Conservation (phyloP, 257 asterid genomes). For the Salvia miltiorrhiza region DNA sequence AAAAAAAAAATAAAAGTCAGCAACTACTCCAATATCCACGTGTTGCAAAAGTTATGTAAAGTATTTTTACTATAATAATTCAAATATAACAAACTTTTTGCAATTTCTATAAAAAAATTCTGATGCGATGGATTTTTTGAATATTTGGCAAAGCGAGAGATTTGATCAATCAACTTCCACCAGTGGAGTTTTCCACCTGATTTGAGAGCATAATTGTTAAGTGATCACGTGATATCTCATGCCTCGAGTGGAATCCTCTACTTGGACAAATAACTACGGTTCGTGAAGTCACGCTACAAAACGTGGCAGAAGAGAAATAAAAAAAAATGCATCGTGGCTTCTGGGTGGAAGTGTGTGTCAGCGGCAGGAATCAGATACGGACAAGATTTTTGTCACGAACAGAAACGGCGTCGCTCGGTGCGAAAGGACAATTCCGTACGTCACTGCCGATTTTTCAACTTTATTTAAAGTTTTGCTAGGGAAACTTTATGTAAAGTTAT, state of each 20-base stretch:
- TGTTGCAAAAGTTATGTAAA: too few relatives aligned
- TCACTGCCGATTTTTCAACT: slow-evolving; percentile 1
- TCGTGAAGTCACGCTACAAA: background rate
- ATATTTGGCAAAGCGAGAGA: too few relatives aligned
- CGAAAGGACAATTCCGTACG: slow-evolving; percentile 27
- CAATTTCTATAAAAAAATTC: too few relatives aligned
- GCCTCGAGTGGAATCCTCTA: slow-evolving; percentile 1
- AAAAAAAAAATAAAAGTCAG: too few relatives aligned
- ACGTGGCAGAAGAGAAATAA: slow-evolving; percentile 2
- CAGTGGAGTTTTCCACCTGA: background rate
- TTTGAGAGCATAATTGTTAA: slow-evolving; percentile 5
- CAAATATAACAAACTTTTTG: too few relatives aligned
- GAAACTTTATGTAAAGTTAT: background rate
- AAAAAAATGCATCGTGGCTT: background rate
- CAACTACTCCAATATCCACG: too few relatives aligned
- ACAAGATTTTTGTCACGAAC: background rate
- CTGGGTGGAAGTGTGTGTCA: slow-evolving; percentile 12
- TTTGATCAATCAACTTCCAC: background rate
- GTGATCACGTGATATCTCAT: background rate
- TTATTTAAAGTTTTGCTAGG: background rate
- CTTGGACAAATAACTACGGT: background rate
- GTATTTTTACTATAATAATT: too few relatives aligned
- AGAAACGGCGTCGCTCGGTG: slow-evolving; percentile 15
- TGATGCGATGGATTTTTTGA: too few relatives aligned
- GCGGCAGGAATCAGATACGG: slow-evolving; percentile 8